Conservation (phyloP, 148 eudicot species). For the Persicaria maculosa region DNA sequence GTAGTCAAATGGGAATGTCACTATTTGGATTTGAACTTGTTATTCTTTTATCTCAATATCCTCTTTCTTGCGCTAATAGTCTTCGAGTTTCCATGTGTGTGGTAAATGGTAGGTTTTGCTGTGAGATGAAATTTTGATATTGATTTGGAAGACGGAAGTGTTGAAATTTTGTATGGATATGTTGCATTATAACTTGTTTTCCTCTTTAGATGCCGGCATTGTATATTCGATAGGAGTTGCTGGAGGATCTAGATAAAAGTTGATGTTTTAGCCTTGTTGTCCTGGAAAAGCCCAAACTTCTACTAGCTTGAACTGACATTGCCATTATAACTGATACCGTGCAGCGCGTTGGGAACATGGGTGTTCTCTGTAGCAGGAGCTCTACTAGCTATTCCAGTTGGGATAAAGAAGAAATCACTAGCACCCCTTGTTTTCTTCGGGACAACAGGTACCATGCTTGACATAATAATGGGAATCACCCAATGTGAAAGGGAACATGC, state of each 20-base stretch:
- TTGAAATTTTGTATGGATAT: neutral
- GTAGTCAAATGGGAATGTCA: neutral
- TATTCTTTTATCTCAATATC: neutral
- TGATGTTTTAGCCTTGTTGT: neutral
- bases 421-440: conserved; percentile 96
- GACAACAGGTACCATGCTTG: conserved; percentile 95
- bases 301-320: neutral
- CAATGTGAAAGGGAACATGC: conserved; percentile 96
- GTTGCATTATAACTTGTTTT: neutral
- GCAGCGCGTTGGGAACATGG: conserved; percentile 95
- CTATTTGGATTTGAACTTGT: neutral
- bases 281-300: neutral
- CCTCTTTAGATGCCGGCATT: too few relatives aligned
- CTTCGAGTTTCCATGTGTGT: neutral
- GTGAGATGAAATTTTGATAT: neutral
- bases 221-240: neutral
- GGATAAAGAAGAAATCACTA: conserved; percentile 73
- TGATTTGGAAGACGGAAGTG: neutral
- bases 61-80: neutral
- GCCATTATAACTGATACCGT: conserved; percentile 9
- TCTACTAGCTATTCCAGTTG: conserved; percentile 86
- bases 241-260: neutral
- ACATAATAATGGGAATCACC: conserved; percentile 84
- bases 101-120: neutral
- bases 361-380: conserved; percentile 97